These are phyloP conservation scores for Salisapilia sapeloensis DNA, from an alignment of 352 stramenopile genomes.

Conservation along the genomic window DNA sequence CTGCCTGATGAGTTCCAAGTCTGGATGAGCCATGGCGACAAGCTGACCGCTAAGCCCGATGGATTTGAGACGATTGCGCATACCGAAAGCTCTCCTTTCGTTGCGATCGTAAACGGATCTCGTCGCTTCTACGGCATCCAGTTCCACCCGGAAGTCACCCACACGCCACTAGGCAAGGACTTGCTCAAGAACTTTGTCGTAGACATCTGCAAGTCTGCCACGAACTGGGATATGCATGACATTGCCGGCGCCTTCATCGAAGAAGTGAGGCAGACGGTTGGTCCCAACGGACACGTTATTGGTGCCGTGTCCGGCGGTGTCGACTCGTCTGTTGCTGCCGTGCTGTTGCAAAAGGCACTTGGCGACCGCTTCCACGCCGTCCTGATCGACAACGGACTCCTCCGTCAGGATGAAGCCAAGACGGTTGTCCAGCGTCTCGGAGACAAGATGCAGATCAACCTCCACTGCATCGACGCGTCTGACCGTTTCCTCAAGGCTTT, in stretches of 20 bases:
- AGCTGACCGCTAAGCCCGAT: slow-evolving; percentile 87
- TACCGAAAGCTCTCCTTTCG: slow-evolving; percentile 85
- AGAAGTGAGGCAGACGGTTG: slow-evolving; percentile 85
- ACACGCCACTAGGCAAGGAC: slow-evolving; percentile 89
- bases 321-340: slow-evolving; percentile 96
- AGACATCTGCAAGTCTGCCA: slow-evolving; percentile 87
- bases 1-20: slow-evolving; percentile 91
- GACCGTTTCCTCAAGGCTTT: slow-evolving; percentile 92
- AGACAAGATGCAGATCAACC: slow-evolving; percentile 90
- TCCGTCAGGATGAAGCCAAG: slow-evolving; percentile 91
- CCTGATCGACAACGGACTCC: slow-evolving; percentile 98
- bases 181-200: slow-evolving; percentile 97
- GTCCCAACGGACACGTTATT: slow-evolving; percentile 93
- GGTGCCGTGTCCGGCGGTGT: slow-evolving; percentile 96
- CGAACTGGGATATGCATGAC: slow-evolving; percentile 97
- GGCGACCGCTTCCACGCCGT: slow-evolving; percentile 98
- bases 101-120: slow-evolving; percentile 88
- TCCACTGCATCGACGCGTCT: slow-evolving; percentile 92
- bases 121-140: slow-evolving; percentile 96
- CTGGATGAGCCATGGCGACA: slow-evolving; percentile 99
- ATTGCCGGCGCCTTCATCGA: slow-evolving; percentile 85
- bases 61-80: slow-evolving; percentile 83
- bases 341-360: slow-evolving; percentile 94
- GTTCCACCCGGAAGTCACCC: slow-evolving; percentile 95
- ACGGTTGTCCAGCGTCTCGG: slow-evolving; percentile 84